Evolutionary conservation across 2,329 filamentous ascomycete genomes (phyloP).

Genomic region (Dactylellina cionopaga): DNA sequence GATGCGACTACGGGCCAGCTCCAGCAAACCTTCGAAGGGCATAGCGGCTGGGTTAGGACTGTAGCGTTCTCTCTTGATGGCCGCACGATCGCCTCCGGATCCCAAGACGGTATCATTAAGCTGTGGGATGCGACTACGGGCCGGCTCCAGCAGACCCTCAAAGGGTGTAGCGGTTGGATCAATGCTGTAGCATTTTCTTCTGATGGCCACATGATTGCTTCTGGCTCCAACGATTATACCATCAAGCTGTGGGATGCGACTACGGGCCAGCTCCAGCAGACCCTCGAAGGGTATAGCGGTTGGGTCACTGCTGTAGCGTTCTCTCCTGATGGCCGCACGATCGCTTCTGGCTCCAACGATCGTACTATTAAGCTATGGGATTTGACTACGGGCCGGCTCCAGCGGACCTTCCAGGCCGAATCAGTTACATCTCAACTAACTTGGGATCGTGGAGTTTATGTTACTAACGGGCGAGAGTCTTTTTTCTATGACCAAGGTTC

Average conservation of each 20-base stretch:
- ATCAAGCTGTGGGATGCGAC: slow-evolving; percentile 79
- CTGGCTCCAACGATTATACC: slow-evolving; percentile 81
- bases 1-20: slow-evolving; percentile 25
- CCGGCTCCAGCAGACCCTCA: slow-evolving; percentile 60
- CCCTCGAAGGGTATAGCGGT: slow-evolving; percentile 4
- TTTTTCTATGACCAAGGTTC: background rate
- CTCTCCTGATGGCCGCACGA: slow-evolving; percentile 71
- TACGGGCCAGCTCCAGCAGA: slow-evolving; percentile 75
- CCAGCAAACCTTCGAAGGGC: background rate
- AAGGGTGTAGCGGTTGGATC: slow-evolving; percentile 72
- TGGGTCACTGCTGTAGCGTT: slow-evolving; percentile 63
- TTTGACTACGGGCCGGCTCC: background rate
- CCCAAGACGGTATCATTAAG: slow-evolving; percentile 63
- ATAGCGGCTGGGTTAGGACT: slow-evolving; percentile 77
- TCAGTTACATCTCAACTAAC: background rate
- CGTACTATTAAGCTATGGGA: background rate
- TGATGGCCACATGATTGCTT: slow-evolving; percentile 78
- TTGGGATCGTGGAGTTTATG: background rate
- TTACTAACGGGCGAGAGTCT: background rate
- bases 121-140: slow-evolving; percentile 58
- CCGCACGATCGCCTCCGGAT: slow-evolving; percentile 84
- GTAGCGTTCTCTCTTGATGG: slow-evolving; percentile 97
- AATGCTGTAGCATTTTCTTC: slow-evolving; percentile 93
- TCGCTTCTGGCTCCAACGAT: slow-evolving; percentile 74
- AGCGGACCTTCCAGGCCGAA: background rate